Percentiles rank a stretch among this genome's conserved stretches.
These are phyloP conservation scores for Gaertneriomyces semiglobifer DNA, from an alignment of 192 early-diverging fungal species.

Conservation along the genomic window DNA sequence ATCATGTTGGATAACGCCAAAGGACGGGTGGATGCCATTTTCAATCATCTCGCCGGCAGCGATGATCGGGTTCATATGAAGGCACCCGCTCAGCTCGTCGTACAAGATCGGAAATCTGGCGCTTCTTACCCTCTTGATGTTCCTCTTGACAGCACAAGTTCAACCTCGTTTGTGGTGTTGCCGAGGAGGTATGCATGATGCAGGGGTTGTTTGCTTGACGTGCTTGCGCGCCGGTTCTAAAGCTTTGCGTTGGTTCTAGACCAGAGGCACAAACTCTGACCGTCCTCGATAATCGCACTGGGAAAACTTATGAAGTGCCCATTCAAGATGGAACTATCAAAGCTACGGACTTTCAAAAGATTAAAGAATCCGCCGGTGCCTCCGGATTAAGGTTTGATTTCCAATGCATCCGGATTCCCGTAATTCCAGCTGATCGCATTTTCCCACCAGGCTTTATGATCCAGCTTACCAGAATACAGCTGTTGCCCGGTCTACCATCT, in stretches of 20 bases:
- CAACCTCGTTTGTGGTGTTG: constrained; percentile 1
- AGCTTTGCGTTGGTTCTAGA: constrained; percentile 4
- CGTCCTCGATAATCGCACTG: constrained; percentile 65
- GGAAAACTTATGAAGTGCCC: constrained; percentile 54
- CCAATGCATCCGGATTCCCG: neutral
- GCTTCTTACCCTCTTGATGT: neutral
- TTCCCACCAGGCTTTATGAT: constrained; percentile 30
- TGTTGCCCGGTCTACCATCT: constrained; percentile 55
- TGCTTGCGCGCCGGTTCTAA: neutral
- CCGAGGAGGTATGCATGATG: neutral
- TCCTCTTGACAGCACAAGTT: neutral
- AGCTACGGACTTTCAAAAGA: constrained; percentile 37
- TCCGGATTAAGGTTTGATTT: constrained; percentile 6
- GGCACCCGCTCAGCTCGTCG: neutral
- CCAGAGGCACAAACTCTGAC: constrained; percentile 50
- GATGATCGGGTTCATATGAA: neutral
- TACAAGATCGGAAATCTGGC: neutral
- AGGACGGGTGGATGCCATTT: neutral
- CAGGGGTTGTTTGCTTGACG: neutral
- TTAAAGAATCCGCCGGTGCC: constrained; percentile 7
- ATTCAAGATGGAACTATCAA: constrained; percentile 46
- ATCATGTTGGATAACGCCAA: constrained; percentile 3
- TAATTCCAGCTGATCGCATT: constrained; percentile 24
- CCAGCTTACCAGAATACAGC: constrained; percentile 59
- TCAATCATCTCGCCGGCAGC: constrained; percentile 5